Percentiles rank a stretch among this genome's conserved stretches.
These are phyloP conservation scores for Russula lepida DNA, from an alignment of 768 basidiomycete genomes.

Conservation along the genomic window DNA sequence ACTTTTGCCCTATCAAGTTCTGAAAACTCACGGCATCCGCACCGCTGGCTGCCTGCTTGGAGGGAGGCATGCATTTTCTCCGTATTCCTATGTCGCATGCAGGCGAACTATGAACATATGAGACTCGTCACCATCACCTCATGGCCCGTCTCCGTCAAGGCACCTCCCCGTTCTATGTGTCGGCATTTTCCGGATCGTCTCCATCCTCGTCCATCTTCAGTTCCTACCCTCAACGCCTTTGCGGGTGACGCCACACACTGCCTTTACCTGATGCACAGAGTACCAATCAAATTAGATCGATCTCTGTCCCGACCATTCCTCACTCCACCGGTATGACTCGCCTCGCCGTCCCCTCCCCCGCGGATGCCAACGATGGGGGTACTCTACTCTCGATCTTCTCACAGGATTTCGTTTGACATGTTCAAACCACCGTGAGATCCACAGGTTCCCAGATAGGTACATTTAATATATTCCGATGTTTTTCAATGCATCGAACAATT, in stretches of 20 bases:
- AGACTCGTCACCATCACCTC: conserved; percentile 61
- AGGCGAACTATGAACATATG: conserved; percentile 52
- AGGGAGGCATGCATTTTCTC: conserved; percentile 82
- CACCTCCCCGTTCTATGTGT: conserved; percentile 34
- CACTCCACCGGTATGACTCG: conserved; percentile 18
- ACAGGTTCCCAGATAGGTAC: conserved; percentile 72
- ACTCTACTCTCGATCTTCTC: conserved; percentile 50
- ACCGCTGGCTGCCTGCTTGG: conserved; percentile 80
- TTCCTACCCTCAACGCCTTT: conserved; percentile 63
- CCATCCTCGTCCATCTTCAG: conserved; percentile 58
- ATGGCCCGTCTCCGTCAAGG: conserved; percentile 64
- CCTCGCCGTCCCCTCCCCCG: conserved; percentile 27
- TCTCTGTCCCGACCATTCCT: conserved; percentile 35
- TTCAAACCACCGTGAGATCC: conserved; percentile 75
- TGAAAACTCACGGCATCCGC: conserved; percentile 76
- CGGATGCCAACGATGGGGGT: background rate
- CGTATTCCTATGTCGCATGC: conserved; percentile 72
- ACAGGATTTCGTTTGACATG: conserved; percentile 74
- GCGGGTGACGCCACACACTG: conserved; percentile 73
- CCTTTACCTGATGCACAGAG: conserved; percentile 52
- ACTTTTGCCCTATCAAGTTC: conserved; percentile 61
- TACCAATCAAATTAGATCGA: conserved; percentile 62
- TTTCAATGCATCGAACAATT: background rate
- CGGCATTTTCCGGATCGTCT: conserved; percentile 36
- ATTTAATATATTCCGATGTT: conserved; percentile 16